These are phyloP conservation scores for Lactarius quietus DNA, from an alignment of 768 basidiomycete genomes.

Conservation along the genomic window DNA sequence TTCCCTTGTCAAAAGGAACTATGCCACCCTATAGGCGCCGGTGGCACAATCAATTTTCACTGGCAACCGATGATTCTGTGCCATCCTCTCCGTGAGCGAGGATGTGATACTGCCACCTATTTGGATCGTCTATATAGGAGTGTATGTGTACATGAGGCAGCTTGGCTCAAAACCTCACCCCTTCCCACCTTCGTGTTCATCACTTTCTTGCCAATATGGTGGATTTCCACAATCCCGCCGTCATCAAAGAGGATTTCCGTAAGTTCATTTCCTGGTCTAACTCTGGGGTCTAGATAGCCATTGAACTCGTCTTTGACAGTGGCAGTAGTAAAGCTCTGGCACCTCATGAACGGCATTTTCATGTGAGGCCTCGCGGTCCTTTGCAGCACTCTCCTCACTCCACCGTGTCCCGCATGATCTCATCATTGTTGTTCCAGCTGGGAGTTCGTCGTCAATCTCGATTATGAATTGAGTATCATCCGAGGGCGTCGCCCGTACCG, in stretches of 20 bases:
- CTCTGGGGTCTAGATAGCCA: neutral
- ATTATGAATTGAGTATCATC: neutral
- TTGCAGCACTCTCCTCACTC: neutral
- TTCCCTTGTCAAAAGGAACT: too few relatives aligned
- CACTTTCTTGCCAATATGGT: neutral
- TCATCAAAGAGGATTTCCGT: neutral
- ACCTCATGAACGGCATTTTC: conserved; percentile 1
- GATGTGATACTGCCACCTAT: too few relatives aligned
- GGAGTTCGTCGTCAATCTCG: neutral
- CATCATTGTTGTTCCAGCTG: neutral
- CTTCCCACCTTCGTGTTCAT: neutral
- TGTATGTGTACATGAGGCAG: neutral
- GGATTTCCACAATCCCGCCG: neutral
- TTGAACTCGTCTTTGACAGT: neutral
- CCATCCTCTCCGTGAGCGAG: too few relatives aligned
- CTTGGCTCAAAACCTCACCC: neutral
- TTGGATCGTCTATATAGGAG: too few relatives aligned
- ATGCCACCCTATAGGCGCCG: too few relatives aligned
- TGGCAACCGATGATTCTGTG: too few relatives aligned
- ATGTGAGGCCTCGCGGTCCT: neutral
- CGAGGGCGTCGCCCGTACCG: conserved; percentile 3
- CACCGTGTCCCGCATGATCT: neutral
- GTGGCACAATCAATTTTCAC: too few relatives aligned
- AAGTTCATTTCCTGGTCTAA: neutral
- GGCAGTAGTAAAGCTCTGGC: conserved; percentile 9